These are phyloP conservation scores for Stachybotrys echinatus DNA, from an alignment of 2,329 filamentous ascomycete species.

Conservation along the genomic window DNA sequence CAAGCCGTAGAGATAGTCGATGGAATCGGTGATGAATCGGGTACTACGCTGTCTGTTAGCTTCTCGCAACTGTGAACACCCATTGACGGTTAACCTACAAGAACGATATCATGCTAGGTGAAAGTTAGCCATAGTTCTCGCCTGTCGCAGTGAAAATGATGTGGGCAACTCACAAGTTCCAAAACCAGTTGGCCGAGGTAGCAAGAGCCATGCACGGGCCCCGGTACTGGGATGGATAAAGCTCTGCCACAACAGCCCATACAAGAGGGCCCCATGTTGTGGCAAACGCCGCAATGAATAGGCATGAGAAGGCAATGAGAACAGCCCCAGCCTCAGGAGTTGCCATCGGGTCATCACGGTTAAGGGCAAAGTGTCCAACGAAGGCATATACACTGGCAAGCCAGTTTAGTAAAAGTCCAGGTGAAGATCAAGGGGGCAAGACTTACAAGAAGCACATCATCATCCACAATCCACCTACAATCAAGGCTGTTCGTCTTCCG, in stretches of 20 bases:
- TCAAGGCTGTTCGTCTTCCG: slow-evolving; percentile 58
- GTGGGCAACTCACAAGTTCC: slow-evolving; percentile 48
- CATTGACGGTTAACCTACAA: slow-evolving; percentile 28
- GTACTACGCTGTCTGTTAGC: slow-evolving; percentile 38
- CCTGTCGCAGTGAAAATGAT: slow-evolving; percentile 24
- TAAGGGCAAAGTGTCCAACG: slow-evolving; percentile 40
- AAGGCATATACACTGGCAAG: slow-evolving; percentile 39
- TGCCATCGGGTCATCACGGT: slow-evolving; percentile 33
- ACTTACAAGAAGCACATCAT: slow-evolving; percentile 44
- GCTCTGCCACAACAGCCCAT: slow-evolving; percentile 60
- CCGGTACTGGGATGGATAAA: slow-evolving; percentile 56
- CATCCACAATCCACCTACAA: slow-evolving; percentile 58
- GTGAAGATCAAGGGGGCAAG: neutral
- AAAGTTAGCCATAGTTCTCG: slow-evolving; percentile 5
- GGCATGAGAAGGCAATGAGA: slow-evolving; percentile 63
- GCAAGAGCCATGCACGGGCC: slow-evolving; percentile 50
- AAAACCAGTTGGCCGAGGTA: slow-evolving; percentile 56
- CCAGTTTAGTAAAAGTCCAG: neutral
- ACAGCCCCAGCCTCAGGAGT: slow-evolving; percentile 47
- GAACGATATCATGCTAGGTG: slow-evolving; percentile 34
- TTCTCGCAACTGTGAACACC: neutral
- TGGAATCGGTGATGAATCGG: slow-evolving; percentile 65
- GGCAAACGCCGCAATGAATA: slow-evolving; percentile 64
- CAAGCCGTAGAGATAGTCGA: slow-evolving; percentile 66
- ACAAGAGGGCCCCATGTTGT: slow-evolving; percentile 66